These are phyloP conservation scores for Chytriomyces confervae DNA, from an alignment of 192 early-diverging fungal species.

Conservation along the genomic window DNA sequence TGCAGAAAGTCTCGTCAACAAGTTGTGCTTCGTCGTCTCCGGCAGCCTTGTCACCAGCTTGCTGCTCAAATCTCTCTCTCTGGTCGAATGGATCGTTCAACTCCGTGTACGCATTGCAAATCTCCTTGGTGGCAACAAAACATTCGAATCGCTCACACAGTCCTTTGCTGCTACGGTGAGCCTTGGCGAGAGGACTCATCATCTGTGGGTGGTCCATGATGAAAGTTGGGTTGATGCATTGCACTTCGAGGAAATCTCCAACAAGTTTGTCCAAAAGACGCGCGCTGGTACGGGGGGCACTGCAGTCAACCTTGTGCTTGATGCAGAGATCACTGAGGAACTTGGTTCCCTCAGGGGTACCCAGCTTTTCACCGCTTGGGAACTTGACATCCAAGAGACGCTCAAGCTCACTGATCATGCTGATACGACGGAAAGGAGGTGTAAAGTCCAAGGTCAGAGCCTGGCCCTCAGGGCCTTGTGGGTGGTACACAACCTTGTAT, in stretches of 20 bases:
- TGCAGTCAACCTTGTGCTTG: constrained; percentile 96
- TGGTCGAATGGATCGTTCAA: constrained; percentile 99
- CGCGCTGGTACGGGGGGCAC: constrained; percentile 88
- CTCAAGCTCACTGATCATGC: constrained; percentile 94
- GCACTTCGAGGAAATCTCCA: constrained; percentile 57
- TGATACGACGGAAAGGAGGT: constrained; percentile 92
- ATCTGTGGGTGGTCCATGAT: constrained; percentile 97
- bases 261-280: constrained; percentile 92
- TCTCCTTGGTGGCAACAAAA: constrained; percentile 98
- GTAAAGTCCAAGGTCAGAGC: constrained; percentile 93
- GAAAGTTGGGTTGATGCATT: constrained; percentile 83
- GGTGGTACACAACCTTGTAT: constrained; percentile 95
- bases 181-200: constrained; percentile 99
- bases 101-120: constrained; percentile 99
- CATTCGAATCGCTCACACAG: constrained; percentile 98
- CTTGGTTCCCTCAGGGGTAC: constrained; percentile 80
- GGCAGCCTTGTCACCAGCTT: constrained; percentile 95
- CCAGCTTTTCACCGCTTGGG: constrained; percentile 84
- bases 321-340: constrained; percentile 91
- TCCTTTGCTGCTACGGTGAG: constrained; percentile 85
- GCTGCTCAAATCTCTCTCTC: constrained; percentile 96
- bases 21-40: constrained; percentile 99
- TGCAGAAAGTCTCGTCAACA: constrained; percentile 98
- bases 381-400: constrained; percentile 88
- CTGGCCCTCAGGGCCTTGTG: constrained; percentile 78